Conservation (phyloP, 2,329 filamentous ascomycete genomes). For the Magnaporthiopsis rhizophila region DNA sequence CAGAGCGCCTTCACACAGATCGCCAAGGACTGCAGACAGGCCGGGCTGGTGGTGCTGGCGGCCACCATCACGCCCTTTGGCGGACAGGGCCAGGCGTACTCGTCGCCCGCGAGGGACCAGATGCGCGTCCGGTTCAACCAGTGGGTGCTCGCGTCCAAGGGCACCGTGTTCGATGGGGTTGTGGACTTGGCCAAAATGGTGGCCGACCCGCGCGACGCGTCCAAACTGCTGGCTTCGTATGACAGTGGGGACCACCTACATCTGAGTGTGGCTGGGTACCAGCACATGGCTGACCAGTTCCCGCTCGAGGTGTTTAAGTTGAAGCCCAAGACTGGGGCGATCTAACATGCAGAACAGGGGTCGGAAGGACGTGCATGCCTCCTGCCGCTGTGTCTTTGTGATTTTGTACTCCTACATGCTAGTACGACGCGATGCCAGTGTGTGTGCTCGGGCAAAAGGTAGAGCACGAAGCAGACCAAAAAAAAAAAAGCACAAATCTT, state of each 20-base stretch:
- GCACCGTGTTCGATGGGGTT: slow-evolving; percentile 48
- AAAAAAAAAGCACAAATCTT: too few relatives aligned
- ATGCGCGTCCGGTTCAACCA: slow-evolving; percentile 50
- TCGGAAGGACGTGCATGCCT: too few relatives aligned
- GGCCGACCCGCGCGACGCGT: slow-evolving; percentile 38
- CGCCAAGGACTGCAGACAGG: slow-evolving; percentile 41
- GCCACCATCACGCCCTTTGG: slow-evolving; percentile 61
- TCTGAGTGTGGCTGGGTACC: slow-evolving; percentile 51
- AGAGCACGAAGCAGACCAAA: too few relatives aligned
- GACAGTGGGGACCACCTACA: slow-evolving; percentile 60
- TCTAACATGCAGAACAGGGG: too few relatives aligned
- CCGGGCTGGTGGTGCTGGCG: slow-evolving; percentile 49
- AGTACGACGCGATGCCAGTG: too few relatives aligned
- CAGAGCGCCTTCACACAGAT: slow-evolving; percentile 50
- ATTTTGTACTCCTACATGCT: too few relatives aligned
- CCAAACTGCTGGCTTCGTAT: slow-evolving; percentile 40
- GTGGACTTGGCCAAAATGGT: slow-evolving; percentile 55
- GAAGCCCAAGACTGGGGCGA: neutral
- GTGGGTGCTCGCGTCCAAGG: slow-evolving; percentile 44
- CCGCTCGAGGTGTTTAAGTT: slow-evolving; percentile 43
- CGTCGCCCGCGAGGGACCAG: slow-evolving; percentile 42
- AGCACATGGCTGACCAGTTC: slow-evolving; percentile 50
- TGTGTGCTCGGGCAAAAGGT: too few relatives aligned
- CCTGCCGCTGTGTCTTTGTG: too few relatives aligned
- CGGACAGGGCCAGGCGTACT: slow-evolving; percentile 44